Percentiles rank a stretch among this genome's conserved stretches.
phyloP scores from a whole-genome alignment of 2,329 filamentous ascomycete species.

The Celoporthe dispersa region DNA sequence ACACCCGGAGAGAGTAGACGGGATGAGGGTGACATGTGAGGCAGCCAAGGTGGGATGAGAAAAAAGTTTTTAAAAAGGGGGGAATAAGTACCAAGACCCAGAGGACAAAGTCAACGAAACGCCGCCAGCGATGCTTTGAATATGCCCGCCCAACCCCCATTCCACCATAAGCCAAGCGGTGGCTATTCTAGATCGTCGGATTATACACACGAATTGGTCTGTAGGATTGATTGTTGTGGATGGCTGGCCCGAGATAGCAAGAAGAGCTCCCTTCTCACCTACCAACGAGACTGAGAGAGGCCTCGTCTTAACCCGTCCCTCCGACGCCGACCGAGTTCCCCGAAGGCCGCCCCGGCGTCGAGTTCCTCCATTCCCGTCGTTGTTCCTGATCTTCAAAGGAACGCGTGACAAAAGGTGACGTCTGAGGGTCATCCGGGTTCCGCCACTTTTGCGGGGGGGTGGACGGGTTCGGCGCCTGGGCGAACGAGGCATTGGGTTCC shows the following conservation, averaged over 20 bases:
- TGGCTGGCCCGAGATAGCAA: neutral
- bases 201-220: conserved; percentile 27
- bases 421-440: conserved; percentile 49
- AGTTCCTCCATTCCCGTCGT: conserved; percentile 62
- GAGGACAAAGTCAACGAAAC: conserved; percentile 21
- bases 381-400: conserved; percentile 53
- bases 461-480: conserved; percentile 45
- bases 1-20: neutral
- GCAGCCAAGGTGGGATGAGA: neutral
- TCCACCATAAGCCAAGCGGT: conserved; percentile 16
- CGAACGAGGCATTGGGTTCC: conserved; percentile 53
- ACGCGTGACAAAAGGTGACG: conserved; percentile 47
- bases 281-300: conserved; percentile 1
- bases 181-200: conserved; percentile 28
- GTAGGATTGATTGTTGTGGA: conserved; percentile 3
- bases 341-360: conserved; percentile 54
- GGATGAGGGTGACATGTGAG: neutral
- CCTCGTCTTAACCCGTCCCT: conserved; percentile 44
- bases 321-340: conserved; percentile 54
- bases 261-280: conserved; percentile 7
- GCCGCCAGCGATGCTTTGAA: conserved; percentile 30
- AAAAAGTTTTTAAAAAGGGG: conserved; percentile 18
- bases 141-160: conserved; percentile 13
- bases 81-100: conserved; percentile 12
- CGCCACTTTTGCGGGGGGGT: conserved; percentile 53